phyloP scores from a whole-genome alignment of 345 rosid genomes.

The Rhodomyrtus tomentosa region DNA sequence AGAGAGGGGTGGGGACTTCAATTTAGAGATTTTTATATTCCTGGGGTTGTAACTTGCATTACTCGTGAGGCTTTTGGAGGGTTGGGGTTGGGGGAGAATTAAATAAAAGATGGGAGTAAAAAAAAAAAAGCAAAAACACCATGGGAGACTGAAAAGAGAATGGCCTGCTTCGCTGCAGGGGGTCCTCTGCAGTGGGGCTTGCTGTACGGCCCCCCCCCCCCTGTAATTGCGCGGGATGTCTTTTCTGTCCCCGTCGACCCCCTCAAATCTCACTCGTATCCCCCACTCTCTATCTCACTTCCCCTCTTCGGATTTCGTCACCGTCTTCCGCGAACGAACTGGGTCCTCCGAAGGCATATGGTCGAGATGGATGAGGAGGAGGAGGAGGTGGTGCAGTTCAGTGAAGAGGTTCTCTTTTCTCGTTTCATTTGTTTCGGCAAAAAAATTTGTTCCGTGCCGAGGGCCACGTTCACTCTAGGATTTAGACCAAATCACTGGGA shows the following conservation, averaged over 20 bases:
- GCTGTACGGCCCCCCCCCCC: conserved; percentile 34
- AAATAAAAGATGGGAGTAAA: neutral
- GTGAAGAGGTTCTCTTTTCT: neutral
- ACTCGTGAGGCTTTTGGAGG: neutral
- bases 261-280: conserved; percentile 17
- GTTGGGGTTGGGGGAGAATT: neutral
- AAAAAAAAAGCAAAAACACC: too few relatives aligned
- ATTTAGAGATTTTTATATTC: neutral
- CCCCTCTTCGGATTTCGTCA: neutral
- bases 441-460: neutral
- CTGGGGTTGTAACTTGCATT: neutral
- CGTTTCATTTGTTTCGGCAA: neutral
- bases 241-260: conserved; percentile 39
- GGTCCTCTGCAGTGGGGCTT: neutral
- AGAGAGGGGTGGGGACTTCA: neutral
- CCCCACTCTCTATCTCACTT: neutral
- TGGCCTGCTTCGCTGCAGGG: neutral
- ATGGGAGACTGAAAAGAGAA: neutral
- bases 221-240: conserved; percentile 57
- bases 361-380: accelerated
- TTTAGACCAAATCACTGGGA: too few relatives aligned
- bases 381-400: too few relatives aligned
- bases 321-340: neutral
- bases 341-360: neutral
- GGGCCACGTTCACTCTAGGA: too few relatives aligned